Evolutionary conservation across 192 early-diverging fungal genomes (phyloP), one percentile per base, ranked within the genome.

Genomic region (Lunasporangiospora selenospora): DNA sequence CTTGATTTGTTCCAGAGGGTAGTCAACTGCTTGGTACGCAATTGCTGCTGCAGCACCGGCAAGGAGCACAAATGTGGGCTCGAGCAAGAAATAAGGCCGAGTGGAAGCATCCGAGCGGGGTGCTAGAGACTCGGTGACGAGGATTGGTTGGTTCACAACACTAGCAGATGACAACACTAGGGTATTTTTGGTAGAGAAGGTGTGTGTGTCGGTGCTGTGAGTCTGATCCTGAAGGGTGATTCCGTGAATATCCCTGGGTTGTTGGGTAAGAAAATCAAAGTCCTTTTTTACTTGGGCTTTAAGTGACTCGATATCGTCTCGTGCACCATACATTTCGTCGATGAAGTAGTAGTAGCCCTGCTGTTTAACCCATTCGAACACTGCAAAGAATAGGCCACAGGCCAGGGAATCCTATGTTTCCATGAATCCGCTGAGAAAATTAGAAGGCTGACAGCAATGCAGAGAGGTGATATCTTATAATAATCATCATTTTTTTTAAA

Each of bases 351-450:
- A 85, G 46, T 89, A 89, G 24, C 85, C 85, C 48, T 89, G 85
- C 32, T 87, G 83, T 38, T 92, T 92, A 8, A 87, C 81, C 78
- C 80, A 86, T 66, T 92, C 90, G 67, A 92, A 92, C 7, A 87
- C 79, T 15, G 86, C 89, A 81, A 92, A 92, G 49, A 92, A 92
- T 16, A 87, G 71, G 6, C 88, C 87, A 66, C 87, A 92, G 3
- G 89, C 88, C 15, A 85, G 46, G 0, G 86, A 83, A 60, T 92
- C 90, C 80, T 92, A 54, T 3, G 11, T 1, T 33, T 51, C 24
- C 13, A 21, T 19, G 11, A 26, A 49, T 24, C n/a, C 47, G 26
- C 26, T 12, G 47, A n/a, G n/a, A n/a, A n/a, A n/a, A n/a, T n/a
- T n/a, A n/a, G n/a, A n/a, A n/a, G n/a, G n/a, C n/a, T n/a, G n/a